Evolutionary conservation across 2,329 filamentous ascomycete genomes (phyloP).

Genomic region (Colletotrichum musae): DNA sequence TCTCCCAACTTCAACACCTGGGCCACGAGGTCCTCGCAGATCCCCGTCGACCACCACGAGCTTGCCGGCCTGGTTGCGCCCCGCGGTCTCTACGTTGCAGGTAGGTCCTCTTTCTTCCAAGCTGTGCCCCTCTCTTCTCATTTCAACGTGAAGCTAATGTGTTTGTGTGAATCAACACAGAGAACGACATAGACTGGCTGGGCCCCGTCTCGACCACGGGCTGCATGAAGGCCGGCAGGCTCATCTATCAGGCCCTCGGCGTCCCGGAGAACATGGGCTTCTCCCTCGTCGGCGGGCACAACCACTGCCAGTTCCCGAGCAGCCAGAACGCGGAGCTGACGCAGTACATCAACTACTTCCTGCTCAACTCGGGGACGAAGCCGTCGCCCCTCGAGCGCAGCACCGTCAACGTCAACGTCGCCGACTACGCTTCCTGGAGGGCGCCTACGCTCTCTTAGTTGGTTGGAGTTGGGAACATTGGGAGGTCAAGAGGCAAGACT

Average conservation of each 20-base stretch:
- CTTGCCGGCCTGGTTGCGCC: conserved; percentile 70
- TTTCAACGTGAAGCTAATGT: too few relatives aligned
- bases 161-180: background rate
- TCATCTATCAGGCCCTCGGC: conserved; percentile 69
- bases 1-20: conserved; percentile 68
- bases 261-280: conserved; percentile 70
- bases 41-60: conserved; percentile 72
- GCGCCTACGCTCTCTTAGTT: conserved; percentile 23
- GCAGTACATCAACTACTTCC: conserved; percentile 69
- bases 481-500: too few relatives aligned
- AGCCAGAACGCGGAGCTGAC: conserved; percentile 66
- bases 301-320: conserved; percentile 70
- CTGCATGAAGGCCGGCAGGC: conserved; percentile 69
- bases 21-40: conserved; percentile 58
- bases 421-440: conserved; percentile 28
- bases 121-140: background rate
- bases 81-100: conserved; percentile 67
- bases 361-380: conserved; percentile 45
- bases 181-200: conserved; percentile 73
- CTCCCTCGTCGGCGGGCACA: conserved; percentile 67
- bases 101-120: background rate
- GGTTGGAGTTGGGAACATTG: background rate
- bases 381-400: conserved; percentile 21
- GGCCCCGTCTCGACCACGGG: conserved; percentile 69
- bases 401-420: conserved; percentile 28